Base-by-base conservation (phyloP, 2,329 filamentous ascomycete species). In the Aspergillus sp. region DNA sequence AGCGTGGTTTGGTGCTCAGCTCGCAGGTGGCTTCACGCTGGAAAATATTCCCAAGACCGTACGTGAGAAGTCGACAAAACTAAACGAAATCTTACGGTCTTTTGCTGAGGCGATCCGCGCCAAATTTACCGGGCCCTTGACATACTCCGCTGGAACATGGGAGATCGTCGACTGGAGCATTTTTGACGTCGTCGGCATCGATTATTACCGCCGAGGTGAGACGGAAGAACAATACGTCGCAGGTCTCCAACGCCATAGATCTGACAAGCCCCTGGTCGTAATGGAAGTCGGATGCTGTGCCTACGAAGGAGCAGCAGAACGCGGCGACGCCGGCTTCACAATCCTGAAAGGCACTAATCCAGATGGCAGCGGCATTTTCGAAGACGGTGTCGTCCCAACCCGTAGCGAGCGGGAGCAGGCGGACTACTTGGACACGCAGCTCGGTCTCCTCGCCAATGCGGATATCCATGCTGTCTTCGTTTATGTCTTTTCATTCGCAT, bases 211-310 rank as follows among this genome's bases (percentile, higher is more conserved):
- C 2, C 50, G 48, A 42, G 48, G 50, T 2, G 50, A 54, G 44
- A 32, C 50, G 2, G 38, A 19, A 4, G 38, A 50, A 38, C 20
- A 49, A 23, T 54, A 54, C n/a, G 48, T 53, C 9, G 25, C 50
- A n/a, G 35, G 50, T 6, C 48, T 54, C 2, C 25, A 49, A 3
- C 44, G 48, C 1, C 27, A 50, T 23, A 41, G 41, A 12, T 4
- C 39, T 7, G 46, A 17, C 6, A 50, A 54, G 38, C 50, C 52
- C 25, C 46, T 54, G 12, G 52, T 35, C 2, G 50, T 54, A n/a
- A 12, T 54, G 19, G 52, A 54, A n/a, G 47, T 53, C 15, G 52
- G 52, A 3, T 52, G 52, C 48, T 54, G 50, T 33, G 46, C 52
- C 9, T 54, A 54, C 33, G 50, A 53, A 33, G 52, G 50, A 9